A percentile compares a stretch with the other conserved stretches of the same genome.
Evolutionary conservation across 352 stramenopile species (phyloP).

Genomic region (Phytophthora vignae): DNA sequence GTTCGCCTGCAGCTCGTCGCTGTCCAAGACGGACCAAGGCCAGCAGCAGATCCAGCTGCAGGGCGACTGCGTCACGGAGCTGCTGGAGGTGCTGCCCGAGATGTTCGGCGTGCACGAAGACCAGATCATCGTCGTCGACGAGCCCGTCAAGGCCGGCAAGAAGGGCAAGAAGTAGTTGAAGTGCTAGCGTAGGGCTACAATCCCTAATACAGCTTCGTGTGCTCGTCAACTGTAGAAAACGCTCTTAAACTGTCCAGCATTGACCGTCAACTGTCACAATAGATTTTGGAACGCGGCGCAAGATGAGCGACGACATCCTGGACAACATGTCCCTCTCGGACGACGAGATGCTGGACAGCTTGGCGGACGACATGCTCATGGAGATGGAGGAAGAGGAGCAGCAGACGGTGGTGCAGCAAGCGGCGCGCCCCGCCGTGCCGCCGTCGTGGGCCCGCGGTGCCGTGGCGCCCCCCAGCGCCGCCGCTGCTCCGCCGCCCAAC

Average conservation of each 20-base stretch:
- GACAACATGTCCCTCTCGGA: constrained; percentile 88
- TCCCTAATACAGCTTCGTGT: too few species aligned
- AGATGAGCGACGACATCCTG: constrained; percentile 79
- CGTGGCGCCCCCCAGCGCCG: constrained; percentile 8
- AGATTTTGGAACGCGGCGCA: background rate
- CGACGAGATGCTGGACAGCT: constrained; percentile 84
- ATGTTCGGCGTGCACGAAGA: constrained; percentile 82
- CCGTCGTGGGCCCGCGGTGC: constrained; percentile 39
- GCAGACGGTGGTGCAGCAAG: too few species aligned
- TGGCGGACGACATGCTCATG: constrained; percentile 85
- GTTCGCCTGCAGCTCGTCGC: constrained; percentile 84
- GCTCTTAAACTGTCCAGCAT: too few species aligned
- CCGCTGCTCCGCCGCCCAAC: constrained; percentile 1
- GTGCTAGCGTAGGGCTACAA: background rate
- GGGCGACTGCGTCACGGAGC: constrained; percentile 78
- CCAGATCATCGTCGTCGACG: constrained; percentile 77
- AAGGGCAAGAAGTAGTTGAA: constrained; percentile 39
- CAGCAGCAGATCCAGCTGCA: constrained; percentile 88
- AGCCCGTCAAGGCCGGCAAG: constrained; percentile 69
- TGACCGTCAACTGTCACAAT: too few species aligned
- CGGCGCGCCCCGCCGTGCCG: constrained; percentile 26
- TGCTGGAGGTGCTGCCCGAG: constrained; percentile 77
- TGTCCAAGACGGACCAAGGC: constrained; percentile 78
- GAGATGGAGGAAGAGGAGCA: constrained; percentile 52
- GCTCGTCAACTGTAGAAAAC: too few species aligned